Evolutionary conservation across 1,284 basidiomycete genomes (phyloP).

Genomic region (Ganoderma sp.): DNA sequence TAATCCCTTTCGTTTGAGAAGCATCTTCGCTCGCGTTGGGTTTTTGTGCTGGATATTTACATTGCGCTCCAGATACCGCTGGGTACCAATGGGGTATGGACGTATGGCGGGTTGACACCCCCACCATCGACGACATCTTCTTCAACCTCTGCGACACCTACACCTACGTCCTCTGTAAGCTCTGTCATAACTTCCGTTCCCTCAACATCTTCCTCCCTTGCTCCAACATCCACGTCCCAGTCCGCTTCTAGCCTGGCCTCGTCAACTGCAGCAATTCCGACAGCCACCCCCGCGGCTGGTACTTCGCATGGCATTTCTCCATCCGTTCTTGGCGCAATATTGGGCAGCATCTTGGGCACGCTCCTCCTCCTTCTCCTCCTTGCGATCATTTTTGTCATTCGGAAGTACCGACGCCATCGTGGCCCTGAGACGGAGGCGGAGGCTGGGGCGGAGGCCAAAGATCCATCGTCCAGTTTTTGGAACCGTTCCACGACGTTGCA

Average conservation of each 20-base stretch:
- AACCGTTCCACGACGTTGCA: conserved; percentile 38
- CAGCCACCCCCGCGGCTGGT: conserved; percentile 27
- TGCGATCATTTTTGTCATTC: conserved; percentile 56
- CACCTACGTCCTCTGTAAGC: conserved; percentile 33
- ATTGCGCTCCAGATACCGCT: conserved; percentile 64
- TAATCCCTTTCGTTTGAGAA: conserved; percentile 3
- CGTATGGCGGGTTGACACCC: conserved; percentile 65
- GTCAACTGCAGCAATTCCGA: conserved; percentile 33
- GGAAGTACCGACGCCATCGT: conserved; percentile 45
- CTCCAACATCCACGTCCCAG: conserved; percentile 15
- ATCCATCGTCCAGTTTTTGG: conserved; percentile 39
- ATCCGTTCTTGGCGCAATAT: conserved; percentile 38
- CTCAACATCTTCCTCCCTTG: conserved; percentile 24
- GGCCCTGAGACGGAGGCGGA: conserved; percentile 12
- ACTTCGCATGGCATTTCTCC: conserved; percentile 39
- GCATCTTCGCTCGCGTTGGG: neutral
- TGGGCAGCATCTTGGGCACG: conserved; percentile 47
- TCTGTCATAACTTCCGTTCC: conserved; percentile 37
- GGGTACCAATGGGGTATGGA: conserved; percentile 61
- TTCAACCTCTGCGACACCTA: conserved; percentile 29
- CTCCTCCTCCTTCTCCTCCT: conserved; percentile 55
- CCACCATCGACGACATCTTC: conserved; percentile 47
- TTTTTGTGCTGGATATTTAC: neutral
- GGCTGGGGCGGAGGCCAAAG: conserved; percentile 13
- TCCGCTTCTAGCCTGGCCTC: conserved; percentile 32